Conservation (phyloP, 352 stramenopile genomes). For the Phytophthora uliginosa region DNA sequence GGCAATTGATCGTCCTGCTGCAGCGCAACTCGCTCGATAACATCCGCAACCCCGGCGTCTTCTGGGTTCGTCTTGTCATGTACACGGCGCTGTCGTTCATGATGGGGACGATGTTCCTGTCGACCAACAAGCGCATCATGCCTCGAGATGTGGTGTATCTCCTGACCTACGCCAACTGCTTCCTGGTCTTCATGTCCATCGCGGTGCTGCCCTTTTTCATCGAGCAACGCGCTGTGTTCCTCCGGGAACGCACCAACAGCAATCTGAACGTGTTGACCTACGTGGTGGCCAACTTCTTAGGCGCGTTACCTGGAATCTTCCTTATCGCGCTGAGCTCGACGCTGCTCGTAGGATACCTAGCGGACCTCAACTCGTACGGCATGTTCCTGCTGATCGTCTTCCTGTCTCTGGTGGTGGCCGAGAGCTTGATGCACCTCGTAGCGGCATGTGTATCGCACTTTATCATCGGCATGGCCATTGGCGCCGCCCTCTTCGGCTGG, state of each 20-base stretch:
- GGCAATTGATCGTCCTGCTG: conserved; percentile 63
- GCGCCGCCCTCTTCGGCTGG: conserved; percentile 81
- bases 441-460: conserved; percentile 79
- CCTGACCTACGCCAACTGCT: conserved; percentile 90
- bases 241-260: conserved; percentile 69
- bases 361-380: conserved; percentile 63
- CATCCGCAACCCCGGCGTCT: conserved; percentile 73
- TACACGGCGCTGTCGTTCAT: conserved; percentile 77
- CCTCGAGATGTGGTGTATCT: conserved; percentile 58
- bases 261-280: conserved; percentile 82
- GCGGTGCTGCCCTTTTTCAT: conserved; percentile 89
- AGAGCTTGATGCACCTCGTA: conserved; percentile 85
- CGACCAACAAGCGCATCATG: conserved; percentile 30
- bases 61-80: conserved; percentile 83
- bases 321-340: conserved; percentile 68
- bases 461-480: conserved; percentile 88
- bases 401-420: conserved; percentile 74
- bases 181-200: conserved; percentile 94
- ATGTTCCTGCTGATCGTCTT: conserved; percentile 76
- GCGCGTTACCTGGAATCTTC: conserved; percentile 68
- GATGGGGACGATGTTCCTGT: conserved; percentile 81
- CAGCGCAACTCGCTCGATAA: conserved; percentile 70
- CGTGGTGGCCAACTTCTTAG: conserved; percentile 76
- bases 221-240: conserved; percentile 85
- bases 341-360: conserved; percentile 53